Evolutionary conservation across 2,329 filamentous ascomycete species (phyloP), one percentile per base, ranked within the genome.

Genomic region (Trichoderma koningiopsis): DNA sequence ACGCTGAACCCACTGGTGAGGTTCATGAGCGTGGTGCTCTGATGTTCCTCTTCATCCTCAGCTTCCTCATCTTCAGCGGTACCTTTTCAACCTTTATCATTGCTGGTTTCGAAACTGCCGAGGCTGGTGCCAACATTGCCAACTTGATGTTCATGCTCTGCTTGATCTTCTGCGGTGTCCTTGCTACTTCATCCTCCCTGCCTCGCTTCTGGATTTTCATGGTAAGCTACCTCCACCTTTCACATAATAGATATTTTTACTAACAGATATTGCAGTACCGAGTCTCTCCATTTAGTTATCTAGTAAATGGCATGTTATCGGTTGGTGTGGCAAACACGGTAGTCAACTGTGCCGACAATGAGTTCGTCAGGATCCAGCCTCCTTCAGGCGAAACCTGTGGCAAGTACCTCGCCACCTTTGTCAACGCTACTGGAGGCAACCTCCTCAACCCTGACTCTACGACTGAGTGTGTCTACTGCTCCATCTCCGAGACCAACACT

Each of bases 151-250:
- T 95, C 82, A 89, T 86, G 43, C 83, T 95, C 67, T 89, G 86
- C 70, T 83, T 94, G 65, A 87, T 93, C 74, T 95, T 94, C 85
- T 92, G 89, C 75, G 85, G 90, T 84, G 90, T 96, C 61, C 86
- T 96, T 71, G 89, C 89, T 33, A 81, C 83, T 6, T 90, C 91
- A 0, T 79, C 81, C 3, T 78, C 81, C 2, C 85, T 95, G 40
- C 91, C 92, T 0, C 82, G 87, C 6, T 94, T 94, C 84, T 95
- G 92, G 91, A 89, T 91, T 74, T 93, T 93, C 83, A 92, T 94
- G 89, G 71, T 72, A 68, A 69, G 71, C 7, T 6, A 47, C 27
- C 27, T 55, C 8, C n/a, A 22, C n/a, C n/a, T 24, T 19, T 27
- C 4, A 5, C 13, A 52, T 33, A 7, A 5, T 3, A 13, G 3